phyloP scores from a whole-genome alignment of 768 basidiomycete genomes.

The Hypholoma sublateritium region DNA sequence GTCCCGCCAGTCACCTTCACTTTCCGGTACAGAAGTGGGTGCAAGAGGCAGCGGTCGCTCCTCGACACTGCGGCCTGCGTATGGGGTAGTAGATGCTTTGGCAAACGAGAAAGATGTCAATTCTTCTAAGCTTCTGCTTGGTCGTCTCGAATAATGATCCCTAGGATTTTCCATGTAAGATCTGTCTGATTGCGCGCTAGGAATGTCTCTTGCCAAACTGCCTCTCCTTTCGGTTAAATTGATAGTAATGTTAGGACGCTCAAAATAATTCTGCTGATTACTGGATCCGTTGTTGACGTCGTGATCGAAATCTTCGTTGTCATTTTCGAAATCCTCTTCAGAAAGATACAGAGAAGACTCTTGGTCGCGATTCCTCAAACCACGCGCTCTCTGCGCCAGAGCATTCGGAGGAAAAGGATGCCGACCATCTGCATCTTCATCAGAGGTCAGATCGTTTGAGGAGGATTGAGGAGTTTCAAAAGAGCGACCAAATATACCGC shows the following conservation, averaged over 20 bases:
- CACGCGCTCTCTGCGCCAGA: neutral
- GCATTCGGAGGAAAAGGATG: constrained; percentile 29
- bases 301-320: constrained; percentile 45
- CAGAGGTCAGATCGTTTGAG: constrained; percentile 33
- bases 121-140: constrained; percentile 62
- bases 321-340: constrained; percentile 27
- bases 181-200: constrained; percentile 30
- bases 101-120: constrained; percentile 20
- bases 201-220: constrained; percentile 64
- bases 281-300: constrained; percentile 40
- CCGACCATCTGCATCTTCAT: constrained; percentile 34
- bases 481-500: constrained; percentile 26
- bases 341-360: constrained; percentile 24
- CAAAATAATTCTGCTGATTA: neutral
- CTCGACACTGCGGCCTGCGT: constrained; percentile 4
- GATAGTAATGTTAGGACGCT: neutral
- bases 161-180: constrained; percentile 30
- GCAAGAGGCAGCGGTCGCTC: constrained; percentile 22
- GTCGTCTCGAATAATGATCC: constrained; percentile 61
- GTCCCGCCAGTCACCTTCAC: constrained; percentile 56
- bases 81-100: constrained; percentile 6
- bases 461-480: constrained; percentile 26
- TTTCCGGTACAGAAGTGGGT: constrained; percentile 47
- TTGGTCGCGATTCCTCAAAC: constrained; percentile 7
- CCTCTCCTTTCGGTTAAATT: constrained; percentile 38